phyloP scores from a whole-genome alignment of 768 basidiomycete genomes.

The Termitomyces sp. region DNA sequence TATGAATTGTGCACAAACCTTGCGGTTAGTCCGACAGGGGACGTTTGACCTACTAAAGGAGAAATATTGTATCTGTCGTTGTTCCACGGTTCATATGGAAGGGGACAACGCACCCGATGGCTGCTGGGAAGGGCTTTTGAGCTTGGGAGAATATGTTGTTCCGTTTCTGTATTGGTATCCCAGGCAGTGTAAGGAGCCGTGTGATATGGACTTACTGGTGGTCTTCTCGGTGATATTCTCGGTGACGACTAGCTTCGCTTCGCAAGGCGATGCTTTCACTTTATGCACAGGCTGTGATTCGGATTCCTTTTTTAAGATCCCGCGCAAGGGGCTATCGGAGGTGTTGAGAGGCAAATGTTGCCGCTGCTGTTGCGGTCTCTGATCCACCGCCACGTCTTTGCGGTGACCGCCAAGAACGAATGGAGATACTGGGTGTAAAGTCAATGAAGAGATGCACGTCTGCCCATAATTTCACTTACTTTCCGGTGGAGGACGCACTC shows the following conservation, averaged over 20 bases:
- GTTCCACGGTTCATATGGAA: background rate
- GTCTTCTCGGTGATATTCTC: background rate
- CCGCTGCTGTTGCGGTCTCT: background rate
- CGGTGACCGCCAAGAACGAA: background rate
- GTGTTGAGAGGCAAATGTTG: background rate
- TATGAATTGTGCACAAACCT: background rate
- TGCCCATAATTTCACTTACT: background rate
- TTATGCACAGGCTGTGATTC: background rate
- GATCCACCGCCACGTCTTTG: background rate
- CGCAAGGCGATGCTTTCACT: background rate
- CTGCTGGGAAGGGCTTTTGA: background rate
- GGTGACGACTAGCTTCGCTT: background rate
- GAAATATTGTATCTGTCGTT: background rate
- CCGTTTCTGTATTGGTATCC: background rate
- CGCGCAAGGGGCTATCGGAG: background rate
- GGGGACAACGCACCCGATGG: background rate
- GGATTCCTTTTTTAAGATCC: background rate
- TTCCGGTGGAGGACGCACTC: conserved; percentile 1
- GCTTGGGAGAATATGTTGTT: background rate
- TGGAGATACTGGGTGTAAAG: background rate
- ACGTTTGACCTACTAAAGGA: background rate
- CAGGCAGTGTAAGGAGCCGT: background rate
- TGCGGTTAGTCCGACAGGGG: background rate
- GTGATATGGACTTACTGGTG: background rate
- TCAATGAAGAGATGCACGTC: background rate